These are phyloP conservation scores for Pichia sp. DNA, from an alignment of 1,139 yeast species.

Conservation along the genomic window DNA sequence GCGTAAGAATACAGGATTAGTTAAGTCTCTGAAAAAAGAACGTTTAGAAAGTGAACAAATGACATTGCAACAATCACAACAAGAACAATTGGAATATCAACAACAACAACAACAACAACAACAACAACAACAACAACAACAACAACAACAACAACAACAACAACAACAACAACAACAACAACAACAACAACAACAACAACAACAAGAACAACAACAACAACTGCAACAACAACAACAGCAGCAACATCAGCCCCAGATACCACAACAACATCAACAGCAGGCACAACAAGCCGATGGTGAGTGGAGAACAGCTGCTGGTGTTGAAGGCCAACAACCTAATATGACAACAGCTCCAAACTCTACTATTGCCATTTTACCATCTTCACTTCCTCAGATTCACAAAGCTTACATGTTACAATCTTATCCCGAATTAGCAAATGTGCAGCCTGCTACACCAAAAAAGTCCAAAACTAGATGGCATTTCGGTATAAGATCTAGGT, in stretches of 20 bases:
- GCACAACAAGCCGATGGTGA: conserved; percentile 7
- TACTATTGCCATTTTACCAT: conserved; percentile 87
- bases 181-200: conserved; percentile 16
- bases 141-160: conserved; percentile 12
- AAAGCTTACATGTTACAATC: conserved; percentile 78
- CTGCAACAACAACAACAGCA: conserved; percentile 5
- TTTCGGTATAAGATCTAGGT: conserved; percentile 92
- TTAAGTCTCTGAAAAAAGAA: conserved; percentile 56
- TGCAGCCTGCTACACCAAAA: conserved; percentile 70
- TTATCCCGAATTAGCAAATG: conserved; percentile 45
- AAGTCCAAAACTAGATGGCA: conserved; percentile 97
- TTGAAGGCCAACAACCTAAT: conserved; percentile 23
- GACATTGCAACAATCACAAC: conserved; percentile 6
- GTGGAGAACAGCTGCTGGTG: conserved; percentile 28
- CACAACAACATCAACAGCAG: conserved; percentile 12
- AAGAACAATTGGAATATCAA: conserved; percentile 13
- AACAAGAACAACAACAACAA: conserved; percentile 4
- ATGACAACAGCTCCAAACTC: conserved; percentile 42
- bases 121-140: conserved; percentile 3
- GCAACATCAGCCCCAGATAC: conserved; percentile 10
- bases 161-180: conserved; percentile 5
- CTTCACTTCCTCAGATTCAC: conserved; percentile 90
- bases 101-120: conserved; percentile 14
- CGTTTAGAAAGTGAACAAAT: conserved; percentile 10
- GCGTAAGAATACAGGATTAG: conserved; percentile 72